Base-by-base conservation (phyloP, 495 filamentous ascomycete species). In the Xylaria palmicola region DNA sequence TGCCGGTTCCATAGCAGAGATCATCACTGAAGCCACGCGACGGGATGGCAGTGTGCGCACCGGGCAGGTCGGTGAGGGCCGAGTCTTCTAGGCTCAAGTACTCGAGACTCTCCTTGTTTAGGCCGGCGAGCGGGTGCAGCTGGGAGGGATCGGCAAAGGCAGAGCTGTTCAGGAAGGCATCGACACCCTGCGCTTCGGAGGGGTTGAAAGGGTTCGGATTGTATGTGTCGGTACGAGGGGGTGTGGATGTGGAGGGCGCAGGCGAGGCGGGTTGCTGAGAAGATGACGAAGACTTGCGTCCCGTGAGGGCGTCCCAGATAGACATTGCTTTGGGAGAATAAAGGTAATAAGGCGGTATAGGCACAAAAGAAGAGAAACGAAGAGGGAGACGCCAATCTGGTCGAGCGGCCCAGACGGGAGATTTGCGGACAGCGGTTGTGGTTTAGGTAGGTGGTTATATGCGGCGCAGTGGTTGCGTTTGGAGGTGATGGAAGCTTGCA, bases 1-100 rank as follows among this genome's bases (percentile, higher is more conserved):
- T 87, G 56, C 94, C 94, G 24, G 93, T 92, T 68, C 95, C 95
- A 72, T 98, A 98, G 77, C 94, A 98, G 50, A 98, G 86, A 74
- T 98, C 94, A 72, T 98, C 94, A 51, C 90, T 94, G 87, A 95
- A 98, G 66, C 94, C 94, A 71, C 95, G 88, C 27, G 92, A 96
- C 4, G 95, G 95, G 34, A 98, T 84, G 36, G 90, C 88, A 13
- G 92, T 91, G 59, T 88, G 88, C 40, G 85, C 81, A 68, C 92
- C 93, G 51, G 94, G 91, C n/a, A 96, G 83, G 68, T 93, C 83
- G 37, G 92, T 93, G 44, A 98, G 88, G 10, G 88, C 83, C 24
- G 91, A 89, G 67, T 98, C 94, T 79, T 98, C 94, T 71, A 98
- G 89, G 47, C 87, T 84, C 47, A 98, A 83, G 78, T 98, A 98